Evolutionary conservation across 2,329 filamentous ascomycete species (phyloP).

Genomic region (Calcarisporium arbuscula): DNA sequence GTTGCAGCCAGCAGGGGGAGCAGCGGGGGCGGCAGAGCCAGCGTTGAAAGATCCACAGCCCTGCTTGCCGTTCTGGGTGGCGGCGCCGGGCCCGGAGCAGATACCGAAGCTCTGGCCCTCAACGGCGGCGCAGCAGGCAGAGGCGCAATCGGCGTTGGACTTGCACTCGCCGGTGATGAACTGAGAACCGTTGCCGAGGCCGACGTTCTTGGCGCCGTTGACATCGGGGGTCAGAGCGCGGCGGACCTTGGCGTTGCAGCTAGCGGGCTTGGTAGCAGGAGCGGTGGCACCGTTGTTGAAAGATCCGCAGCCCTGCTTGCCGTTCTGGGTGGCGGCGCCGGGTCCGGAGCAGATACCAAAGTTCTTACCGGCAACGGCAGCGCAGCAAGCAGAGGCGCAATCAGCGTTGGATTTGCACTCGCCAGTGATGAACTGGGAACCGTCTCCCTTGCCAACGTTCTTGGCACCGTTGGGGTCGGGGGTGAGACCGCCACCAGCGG

Average conservation of each 20-base stretch:
- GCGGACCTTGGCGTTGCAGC: slow-evolving; percentile 11
- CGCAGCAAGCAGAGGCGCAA: slow-evolving; percentile 22
- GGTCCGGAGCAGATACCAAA: slow-evolving; percentile 23
- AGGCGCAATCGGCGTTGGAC: slow-evolving; percentile 20
- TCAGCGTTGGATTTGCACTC: slow-evolving; percentile 20
- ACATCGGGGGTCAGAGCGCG: too few relatives aligned
- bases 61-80: slow-evolving; percentile 22
- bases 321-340: slow-evolving; percentile 21
- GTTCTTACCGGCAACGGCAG: slow-evolving; percentile 14
- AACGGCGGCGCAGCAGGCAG: slow-evolving; percentile 21
- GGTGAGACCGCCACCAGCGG: slow-evolving; percentile 7
- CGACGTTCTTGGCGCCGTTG: slow-evolving; percentile 17
- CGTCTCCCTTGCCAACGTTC: slow-evolving; percentile 18
- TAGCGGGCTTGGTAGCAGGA: slow-evolving; percentile 4
- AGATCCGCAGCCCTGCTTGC: slow-evolving; percentile 23
- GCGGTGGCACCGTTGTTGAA: slow-evolving; percentile 15
- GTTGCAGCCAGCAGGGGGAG: too few relatives aligned
- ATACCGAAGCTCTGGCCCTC: slow-evolving; percentile 14
- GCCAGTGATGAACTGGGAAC: slow-evolving; percentile 23
- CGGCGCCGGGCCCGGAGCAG: slow-evolving; percentile 20
- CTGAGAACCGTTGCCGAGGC: slow-evolving; percentile 16
- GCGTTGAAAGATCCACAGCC: too few relatives aligned
- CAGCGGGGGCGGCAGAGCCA: too few relatives aligned
- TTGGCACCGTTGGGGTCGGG: slow-evolving; percentile 18
- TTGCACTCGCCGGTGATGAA: slow-evolving; percentile 21